Evolutionary conservation across 176 grass and related monocot species (phyloP).

Genomic region (Aegilops tauschii): DNA sequence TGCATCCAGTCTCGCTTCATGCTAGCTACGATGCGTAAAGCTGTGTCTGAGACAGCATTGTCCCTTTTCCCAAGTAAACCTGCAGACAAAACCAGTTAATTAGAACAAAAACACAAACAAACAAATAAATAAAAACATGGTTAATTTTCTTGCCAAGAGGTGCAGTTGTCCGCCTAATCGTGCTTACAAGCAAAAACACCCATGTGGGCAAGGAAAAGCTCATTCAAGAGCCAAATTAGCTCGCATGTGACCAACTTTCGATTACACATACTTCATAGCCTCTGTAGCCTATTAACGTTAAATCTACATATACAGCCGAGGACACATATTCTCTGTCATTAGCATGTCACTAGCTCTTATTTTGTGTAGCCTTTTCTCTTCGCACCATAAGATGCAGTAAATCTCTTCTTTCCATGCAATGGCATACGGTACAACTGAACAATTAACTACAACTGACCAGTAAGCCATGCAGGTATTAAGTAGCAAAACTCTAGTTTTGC

Average conservation of each 20-base stretch:
- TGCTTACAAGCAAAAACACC: neutral
- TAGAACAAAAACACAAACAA: neutral
- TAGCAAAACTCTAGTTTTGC: neutral
- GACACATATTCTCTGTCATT: neutral
- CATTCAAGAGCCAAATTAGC: neutral
- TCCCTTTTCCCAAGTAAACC: slow-evolving; percentile 71
- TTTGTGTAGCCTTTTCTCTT: neutral
- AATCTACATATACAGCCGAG: neutral
- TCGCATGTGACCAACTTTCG: neutral
- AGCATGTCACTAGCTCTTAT: neutral
- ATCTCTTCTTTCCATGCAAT: neutral
- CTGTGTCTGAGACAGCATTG: slow-evolving; percentile 61
- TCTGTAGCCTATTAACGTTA: neutral
- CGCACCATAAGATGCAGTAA: neutral
- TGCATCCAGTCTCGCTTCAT: slow-evolving; percentile 98
- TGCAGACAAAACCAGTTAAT: slow-evolving; percentile 35
- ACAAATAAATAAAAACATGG: neutral
- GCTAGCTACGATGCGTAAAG: slow-evolving; percentile 80
- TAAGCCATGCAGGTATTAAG: neutral
- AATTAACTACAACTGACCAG: neutral
- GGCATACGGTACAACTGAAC: neutral
- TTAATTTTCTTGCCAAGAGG: neutral
- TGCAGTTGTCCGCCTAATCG: neutral
- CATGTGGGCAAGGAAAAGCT: neutral
- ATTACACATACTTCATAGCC: neutral